phyloP scores from a whole-genome alignment of 2,329 filamentous ascomycete species.

The Coniochaeta sp. region DNA sequence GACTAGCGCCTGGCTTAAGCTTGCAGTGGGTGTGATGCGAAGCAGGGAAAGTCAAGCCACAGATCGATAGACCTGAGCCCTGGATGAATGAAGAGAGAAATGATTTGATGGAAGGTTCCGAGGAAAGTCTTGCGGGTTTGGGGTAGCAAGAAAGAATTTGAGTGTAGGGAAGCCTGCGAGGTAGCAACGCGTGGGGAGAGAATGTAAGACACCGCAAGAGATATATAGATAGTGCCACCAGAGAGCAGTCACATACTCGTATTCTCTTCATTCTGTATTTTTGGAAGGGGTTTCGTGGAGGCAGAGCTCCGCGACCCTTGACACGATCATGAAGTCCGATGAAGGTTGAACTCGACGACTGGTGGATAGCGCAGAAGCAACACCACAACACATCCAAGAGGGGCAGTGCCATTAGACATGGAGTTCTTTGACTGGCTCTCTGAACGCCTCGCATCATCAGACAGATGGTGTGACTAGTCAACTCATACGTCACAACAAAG shows the following conservation, averaged over 20 bases:
- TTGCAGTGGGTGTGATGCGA: slow-evolving; percentile 6
- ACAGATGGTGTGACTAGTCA: neutral
- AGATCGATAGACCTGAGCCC: neutral
- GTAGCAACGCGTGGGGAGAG: neutral
- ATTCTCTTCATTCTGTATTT: neutral
- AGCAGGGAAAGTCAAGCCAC: neutral
- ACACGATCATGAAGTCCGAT: neutral
- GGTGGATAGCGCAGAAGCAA: neutral
- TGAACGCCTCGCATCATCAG: neutral
- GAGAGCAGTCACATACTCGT: no score
- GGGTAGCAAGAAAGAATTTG: neutral
- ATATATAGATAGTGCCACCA: neutral
- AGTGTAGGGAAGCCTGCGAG: neutral
- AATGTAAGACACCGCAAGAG: neutral
- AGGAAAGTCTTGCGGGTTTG: neutral
- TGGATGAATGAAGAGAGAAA: neutral
- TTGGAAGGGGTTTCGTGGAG: neutral
- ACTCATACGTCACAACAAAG: neutral
- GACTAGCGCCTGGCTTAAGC: slow-evolving; percentile 12
- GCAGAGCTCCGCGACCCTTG: neutral
- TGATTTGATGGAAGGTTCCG: neutral
- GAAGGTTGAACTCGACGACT: neutral
- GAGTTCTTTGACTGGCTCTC: neutral
- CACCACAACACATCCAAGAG: neutral
- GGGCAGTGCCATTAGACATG: neutral